Evolutionary conservation across 805 yeast species (phyloP).

Genomic region (Torulaspora gathmanii): DNA sequence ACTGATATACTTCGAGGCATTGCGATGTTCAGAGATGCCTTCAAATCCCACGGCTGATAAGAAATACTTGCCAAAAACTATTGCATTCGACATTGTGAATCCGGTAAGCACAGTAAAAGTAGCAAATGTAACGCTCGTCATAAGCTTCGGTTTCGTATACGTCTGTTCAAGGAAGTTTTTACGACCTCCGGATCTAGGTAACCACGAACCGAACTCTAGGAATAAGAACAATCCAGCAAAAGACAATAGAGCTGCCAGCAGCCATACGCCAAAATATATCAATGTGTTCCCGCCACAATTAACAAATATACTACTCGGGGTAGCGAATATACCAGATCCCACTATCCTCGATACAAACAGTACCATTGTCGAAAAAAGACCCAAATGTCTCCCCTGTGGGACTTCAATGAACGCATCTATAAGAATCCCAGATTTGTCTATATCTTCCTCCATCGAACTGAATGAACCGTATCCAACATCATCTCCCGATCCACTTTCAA

Average conservation of each 20-base stretch:
- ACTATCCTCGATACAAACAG: constrained; percentile 63
- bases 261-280: constrained; percentile 60
- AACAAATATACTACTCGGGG: constrained; percentile 59
- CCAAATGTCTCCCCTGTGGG: constrained; percentile 75
- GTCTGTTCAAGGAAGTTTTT: constrained; percentile 68
- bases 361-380: constrained; percentile 59
- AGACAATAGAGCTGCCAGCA: constrained; percentile 54
- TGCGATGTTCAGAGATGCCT: constrained; percentile 38
- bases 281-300: constrained; percentile 66
- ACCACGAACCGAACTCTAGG: constrained; percentile 63
- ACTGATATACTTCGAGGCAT: constrained; percentile 41
- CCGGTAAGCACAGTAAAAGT: constrained; percentile 51
- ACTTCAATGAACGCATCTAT: constrained; percentile 24
- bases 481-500: constrained; percentile 3
- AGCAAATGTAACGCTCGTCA: constrained; percentile 49
- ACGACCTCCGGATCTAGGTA: constrained; percentile 73
- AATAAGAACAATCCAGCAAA: constrained; percentile 64
- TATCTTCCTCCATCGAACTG: constrained; percentile 8
- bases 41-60: constrained; percentile 43
- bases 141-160: constrained; percentile 54
- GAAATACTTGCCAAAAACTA: constrained; percentile 59
- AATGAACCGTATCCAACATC: constrained; percentile 11
- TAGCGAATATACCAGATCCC: constrained; percentile 76
- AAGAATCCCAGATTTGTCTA: constrained; percentile 6
- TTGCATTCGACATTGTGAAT: constrained; percentile 48